A percentile compares a stretch with the other conserved stretches of the same genome.
Conservation (phyloP, 2,329 filamentous ascomycete species). For the Diaporthe sp. region DNA sequence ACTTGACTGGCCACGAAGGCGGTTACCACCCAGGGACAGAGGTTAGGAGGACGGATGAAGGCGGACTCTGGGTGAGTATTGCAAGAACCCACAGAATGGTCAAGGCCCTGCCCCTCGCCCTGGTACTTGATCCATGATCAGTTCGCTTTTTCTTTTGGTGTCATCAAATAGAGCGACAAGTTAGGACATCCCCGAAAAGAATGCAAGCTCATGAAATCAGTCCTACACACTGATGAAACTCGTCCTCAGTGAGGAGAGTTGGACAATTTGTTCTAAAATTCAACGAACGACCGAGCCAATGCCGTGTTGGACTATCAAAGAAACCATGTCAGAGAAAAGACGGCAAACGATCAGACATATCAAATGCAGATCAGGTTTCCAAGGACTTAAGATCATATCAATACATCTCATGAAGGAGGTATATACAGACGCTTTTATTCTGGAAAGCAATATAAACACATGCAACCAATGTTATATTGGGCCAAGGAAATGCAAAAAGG, state of each 20-base stretch:
- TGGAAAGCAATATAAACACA: neutral
- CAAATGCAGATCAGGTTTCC: neutral
- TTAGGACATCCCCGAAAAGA: neutral
- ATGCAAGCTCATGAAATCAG: neutral
- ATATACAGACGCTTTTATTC: neutral
- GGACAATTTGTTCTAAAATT: no score
- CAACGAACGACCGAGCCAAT: no score
- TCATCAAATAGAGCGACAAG: neutral
- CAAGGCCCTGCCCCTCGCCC: neutral
- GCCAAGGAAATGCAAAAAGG: no score
- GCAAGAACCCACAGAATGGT: rapidly evolving
- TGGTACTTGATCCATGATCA: neutral
- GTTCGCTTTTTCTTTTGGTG: no score
- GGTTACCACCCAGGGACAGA: neutral
- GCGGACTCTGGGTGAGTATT: neutral
- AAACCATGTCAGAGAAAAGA: no score
- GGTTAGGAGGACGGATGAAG: no score
- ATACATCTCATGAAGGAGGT: neutral
- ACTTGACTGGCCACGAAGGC: no score
- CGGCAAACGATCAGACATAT: neutral
- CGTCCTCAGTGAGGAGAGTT: no score
- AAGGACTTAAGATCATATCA: neutral
- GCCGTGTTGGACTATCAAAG: no score
- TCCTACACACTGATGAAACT: no score
- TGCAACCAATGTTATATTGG: no score